A percentile compares a stretch with the other conserved stretches of the same genome.
Evolutionary conservation across 371 early-diverging fungal species (phyloP).

Genomic region (Mortierella sp.): DNA sequence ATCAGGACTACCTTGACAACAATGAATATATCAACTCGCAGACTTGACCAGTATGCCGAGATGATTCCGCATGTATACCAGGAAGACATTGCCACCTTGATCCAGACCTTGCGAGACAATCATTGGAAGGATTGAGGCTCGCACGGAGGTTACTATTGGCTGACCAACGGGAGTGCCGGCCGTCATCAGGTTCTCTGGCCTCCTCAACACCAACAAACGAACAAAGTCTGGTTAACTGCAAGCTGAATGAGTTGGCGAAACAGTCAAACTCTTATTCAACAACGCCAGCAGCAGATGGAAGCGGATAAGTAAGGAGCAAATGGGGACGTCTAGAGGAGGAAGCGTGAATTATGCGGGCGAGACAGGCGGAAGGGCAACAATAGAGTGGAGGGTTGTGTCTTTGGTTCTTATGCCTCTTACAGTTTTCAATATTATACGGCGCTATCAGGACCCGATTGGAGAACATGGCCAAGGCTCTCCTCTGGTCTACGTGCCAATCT

Average conservation of each 20-base stretch:
- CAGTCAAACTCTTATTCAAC: neutral
- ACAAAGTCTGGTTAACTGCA: neutral
- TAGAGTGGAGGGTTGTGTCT: neutral
- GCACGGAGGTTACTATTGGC: neutral
- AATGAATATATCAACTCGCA: neutral
- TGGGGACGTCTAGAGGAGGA: neutral
- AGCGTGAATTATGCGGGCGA: neutral
- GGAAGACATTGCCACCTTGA: constrained; percentile 9
- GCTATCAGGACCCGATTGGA: neutral
- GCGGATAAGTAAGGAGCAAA: neutral
- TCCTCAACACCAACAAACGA: neutral
- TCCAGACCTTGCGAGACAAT: neutral
- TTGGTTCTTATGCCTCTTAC: constrained; percentile 12
- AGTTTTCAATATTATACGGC: neutral
- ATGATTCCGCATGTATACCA: neutral
- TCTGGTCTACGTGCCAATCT: neutral
- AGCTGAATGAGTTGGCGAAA: neutral
- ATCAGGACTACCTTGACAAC: neutral
- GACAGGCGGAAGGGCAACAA: neutral
- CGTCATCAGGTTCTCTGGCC: neutral
- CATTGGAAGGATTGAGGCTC: neutral
- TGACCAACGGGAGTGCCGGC: constrained; percentile 2
- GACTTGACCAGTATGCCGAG: neutral
- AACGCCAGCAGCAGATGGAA: neutral
- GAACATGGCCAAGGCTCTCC: neutral